A percentile compares a stretch with the other conserved stretches of the same genome.
Evolutionary conservation across 2,329 filamentous ascomycete species (phyloP).

Genomic region (Hymenoscyphus infarciens): DNA sequence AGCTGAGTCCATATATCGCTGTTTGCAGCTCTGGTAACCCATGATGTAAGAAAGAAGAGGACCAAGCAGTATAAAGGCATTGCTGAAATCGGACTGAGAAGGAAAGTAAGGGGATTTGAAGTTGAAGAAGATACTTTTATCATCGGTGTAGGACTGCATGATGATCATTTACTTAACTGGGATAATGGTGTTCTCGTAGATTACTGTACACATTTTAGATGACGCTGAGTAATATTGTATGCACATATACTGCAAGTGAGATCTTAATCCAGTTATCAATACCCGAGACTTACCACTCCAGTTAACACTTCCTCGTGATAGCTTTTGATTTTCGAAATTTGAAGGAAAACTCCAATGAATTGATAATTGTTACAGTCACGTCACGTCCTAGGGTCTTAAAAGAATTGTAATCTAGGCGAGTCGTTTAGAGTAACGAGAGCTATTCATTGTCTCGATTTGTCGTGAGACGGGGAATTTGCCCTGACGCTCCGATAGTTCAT

Average conservation of each 20-base stretch:
- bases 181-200: not conserved
- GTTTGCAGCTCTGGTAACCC: not conserved
- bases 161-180: not conserved
- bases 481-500: too few species aligned
- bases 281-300: not conserved
- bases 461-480: too few species aligned
- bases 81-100: not conserved
- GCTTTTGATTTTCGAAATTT: too few species aligned
- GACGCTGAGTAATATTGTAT: not conserved
- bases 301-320: too few species aligned
- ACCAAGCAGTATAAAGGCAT: not conserved
- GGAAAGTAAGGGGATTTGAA: not conserved
- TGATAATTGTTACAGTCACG: too few species aligned
- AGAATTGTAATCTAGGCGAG: too few species aligned
- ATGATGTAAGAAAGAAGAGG: not conserved
- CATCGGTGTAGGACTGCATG: not conserved
- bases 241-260: slow-evolving; percentile 1
- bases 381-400: too few species aligned
- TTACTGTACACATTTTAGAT: not conserved
- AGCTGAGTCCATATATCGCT: not conserved
- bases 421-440: too few species aligned
- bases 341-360: too few species aligned
- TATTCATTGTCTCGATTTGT: too few species aligned
- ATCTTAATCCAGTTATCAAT: not conserved
- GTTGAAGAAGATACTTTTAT: not conserved